phyloP scores from a whole-genome alignment of 768 basidiomycete genomes.

The Polyporus arcularius region DNA sequence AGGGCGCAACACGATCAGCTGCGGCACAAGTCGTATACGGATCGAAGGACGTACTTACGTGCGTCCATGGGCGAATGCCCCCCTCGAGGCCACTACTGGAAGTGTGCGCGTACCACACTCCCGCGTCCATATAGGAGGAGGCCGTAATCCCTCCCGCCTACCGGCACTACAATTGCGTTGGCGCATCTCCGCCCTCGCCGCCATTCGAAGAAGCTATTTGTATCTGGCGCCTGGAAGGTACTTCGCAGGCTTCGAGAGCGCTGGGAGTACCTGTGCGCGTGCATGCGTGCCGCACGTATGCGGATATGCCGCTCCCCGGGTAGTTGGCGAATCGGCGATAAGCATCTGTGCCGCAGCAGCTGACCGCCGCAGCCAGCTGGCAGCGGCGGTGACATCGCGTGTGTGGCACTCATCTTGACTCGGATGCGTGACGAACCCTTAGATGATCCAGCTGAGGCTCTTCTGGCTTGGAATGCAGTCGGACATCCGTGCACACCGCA shows the following conservation, averaged over 20 bases:
- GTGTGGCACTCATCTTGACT: background rate
- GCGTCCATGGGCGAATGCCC: too few relatives aligned
- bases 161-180: constrained; percentile 3
- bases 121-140: constrained; percentile 14
- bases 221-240: background rate
- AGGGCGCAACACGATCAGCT: too few relatives aligned
- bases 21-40: too few relatives aligned
- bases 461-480: background rate
- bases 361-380: background rate
- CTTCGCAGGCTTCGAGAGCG: constrained; percentile 8
- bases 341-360: constrained; percentile 9
- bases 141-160: constrained; percentile 11
- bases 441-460: background rate
- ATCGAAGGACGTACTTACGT: background rate
- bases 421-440: background rate
- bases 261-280: constrained; percentile 15
- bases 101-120: constrained; percentile 1
- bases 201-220: constrained; percentile 8
- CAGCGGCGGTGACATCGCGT: background rate
- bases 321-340: constrained; percentile 16
- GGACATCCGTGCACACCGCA: too few relatives aligned
- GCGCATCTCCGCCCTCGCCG: background rate
- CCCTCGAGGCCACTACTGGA: background rate
- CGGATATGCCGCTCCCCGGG: background rate
- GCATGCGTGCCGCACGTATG: background rate